Evolutionary conservation across 2,329 filamentous ascomycete species (phyloP).

Genomic region (Calonectria montana): DNA sequence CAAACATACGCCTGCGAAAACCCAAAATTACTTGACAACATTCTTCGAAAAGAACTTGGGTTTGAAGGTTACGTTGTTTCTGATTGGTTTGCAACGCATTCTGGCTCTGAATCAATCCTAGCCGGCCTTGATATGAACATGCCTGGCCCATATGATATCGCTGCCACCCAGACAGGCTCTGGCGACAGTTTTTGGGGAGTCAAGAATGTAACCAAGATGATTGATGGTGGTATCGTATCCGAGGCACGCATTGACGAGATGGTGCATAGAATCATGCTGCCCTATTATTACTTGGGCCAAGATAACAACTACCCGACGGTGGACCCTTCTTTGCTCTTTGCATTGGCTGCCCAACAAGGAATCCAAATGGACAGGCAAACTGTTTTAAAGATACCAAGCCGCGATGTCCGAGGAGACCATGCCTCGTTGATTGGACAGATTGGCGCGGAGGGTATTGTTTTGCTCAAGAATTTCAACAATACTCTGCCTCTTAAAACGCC

Average conservation of each 20-base stretch:
- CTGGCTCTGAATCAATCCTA: slow-evolving; percentile 48
- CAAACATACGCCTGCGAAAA: slow-evolving; percentile 10
- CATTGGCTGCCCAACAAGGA: neutral
- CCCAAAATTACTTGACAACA: neutral
- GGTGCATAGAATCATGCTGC: slow-evolving; percentile 53
- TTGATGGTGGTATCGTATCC: neutral
- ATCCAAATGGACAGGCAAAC: neutral
- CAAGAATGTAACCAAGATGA: neutral
- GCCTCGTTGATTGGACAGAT: slow-evolving; percentile 47
- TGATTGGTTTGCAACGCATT: slow-evolving; percentile 58
- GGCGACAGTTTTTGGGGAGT: neutral
- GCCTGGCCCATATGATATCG: slow-evolving; percentile 55
- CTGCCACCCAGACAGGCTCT: neutral
- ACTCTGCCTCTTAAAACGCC: slow-evolving; percentile 69
- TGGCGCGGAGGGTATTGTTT: slow-evolving; percentile 50
- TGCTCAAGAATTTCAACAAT: slow-evolving; percentile 51
- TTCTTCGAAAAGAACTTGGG: slow-evolving; percentile 8
- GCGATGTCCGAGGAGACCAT: slow-evolving; percentile 48
- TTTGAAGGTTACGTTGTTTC: slow-evolving; percentile 60
- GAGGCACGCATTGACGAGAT: slow-evolving; percentile 52
- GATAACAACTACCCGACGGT: slow-evolving; percentile 54
- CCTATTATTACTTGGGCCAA: slow-evolving; percentile 66
- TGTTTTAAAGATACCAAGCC: neutral
- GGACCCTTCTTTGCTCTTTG: neutral
- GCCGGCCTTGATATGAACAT: slow-evolving; percentile 59